Base-by-base conservation (phyloP, 345 rosid species). In the Cardamine occulta region DNA sequence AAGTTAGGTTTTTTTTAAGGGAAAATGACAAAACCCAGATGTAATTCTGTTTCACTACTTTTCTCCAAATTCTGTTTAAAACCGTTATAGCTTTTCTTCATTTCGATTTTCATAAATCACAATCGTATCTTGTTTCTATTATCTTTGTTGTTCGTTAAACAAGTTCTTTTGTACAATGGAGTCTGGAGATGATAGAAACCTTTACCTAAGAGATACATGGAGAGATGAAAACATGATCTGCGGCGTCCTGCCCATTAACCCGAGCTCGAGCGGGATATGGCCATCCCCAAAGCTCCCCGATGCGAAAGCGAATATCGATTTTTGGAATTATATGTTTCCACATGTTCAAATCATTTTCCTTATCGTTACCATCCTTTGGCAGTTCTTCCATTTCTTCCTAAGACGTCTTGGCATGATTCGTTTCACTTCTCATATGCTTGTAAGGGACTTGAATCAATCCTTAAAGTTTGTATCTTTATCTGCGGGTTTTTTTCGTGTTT, bases 201-300 rank as follows among this genome's bases (percentile, higher is more conserved):
- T 57, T 57, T 77, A 77, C 72, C 80, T 77, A 6, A 64, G 80
- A 71, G 80, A 77, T 35, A 71, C 80, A 57, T 71, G 80, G 80
- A 71, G 66, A 77, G 76, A 71, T 17, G 54, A 4, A 64, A 63
- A 29, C 66, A 57, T 14, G 66, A 77, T 77, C 11, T 77, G 80
- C 12, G 48, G 76, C 7, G 12, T 77, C 2, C 2, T 63, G 10
- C 80, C 80, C 0, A 56, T 57, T 5, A 64, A 77, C 72, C 80
- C 80, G 6, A 77, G 66, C 72, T 77, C 80, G 2, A 39, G 6
- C 8, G 80, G 80, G 60, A 0, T 77, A 64, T 77, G 80, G 80
- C 80, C 80, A 29, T 26, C 67, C 8, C 44, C 62, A 0, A 71
- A 71, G 76, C 47, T 77, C 0, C 26, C 40, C 29, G 76, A 71